Percentiles rank a stretch among this genome's conserved stretches.
phyloP scores from a whole-genome alignment of 2,329 filamentous ascomycete species.

The Capronia epimyces region DNA sequence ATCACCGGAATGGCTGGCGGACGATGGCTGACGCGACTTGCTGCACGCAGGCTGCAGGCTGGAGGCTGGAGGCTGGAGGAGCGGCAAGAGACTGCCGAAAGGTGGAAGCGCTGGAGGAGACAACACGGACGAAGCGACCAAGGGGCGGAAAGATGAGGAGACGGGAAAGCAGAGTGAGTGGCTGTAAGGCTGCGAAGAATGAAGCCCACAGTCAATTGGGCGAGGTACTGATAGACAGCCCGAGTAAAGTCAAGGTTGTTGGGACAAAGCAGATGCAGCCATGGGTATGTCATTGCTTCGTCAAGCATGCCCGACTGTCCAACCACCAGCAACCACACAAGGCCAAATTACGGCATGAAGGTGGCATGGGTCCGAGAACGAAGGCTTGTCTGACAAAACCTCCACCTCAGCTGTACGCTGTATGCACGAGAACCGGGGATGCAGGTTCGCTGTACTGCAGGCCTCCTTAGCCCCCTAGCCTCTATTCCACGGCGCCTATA shows the following conservation, averaged over 20 bases:
- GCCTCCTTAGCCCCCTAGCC: too few relatives aligned
- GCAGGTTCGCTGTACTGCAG: not conserved
- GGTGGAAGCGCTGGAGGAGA: not conserved
- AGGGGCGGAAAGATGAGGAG: not conserved
- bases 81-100: not conserved
- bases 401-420: not conserved
- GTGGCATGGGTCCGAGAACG: too few relatives aligned
- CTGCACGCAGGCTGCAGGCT: conserved; percentile 16
- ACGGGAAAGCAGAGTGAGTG: conserved; percentile 1
- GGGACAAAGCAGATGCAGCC: not conserved
- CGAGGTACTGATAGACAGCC: not conserved
- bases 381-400: too few relatives aligned
- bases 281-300: not conserved
- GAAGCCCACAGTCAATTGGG: not conserved
- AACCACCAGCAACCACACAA: too few relatives aligned
- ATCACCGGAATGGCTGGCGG: conserved; percentile 17
- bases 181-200: conserved; percentile 11
- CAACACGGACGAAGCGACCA: conserved; percentile 1
- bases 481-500: not conserved
- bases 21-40: conserved; percentile 1
- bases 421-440: not conserved
- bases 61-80: not conserved
- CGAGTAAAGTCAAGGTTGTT: too few relatives aligned
- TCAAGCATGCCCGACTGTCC: too few relatives aligned
- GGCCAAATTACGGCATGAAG: too few relatives aligned